Evolutionary conservation across 345 rosid genomes (phyloP).

Genomic region (Dimocarpus longan): DNA sequence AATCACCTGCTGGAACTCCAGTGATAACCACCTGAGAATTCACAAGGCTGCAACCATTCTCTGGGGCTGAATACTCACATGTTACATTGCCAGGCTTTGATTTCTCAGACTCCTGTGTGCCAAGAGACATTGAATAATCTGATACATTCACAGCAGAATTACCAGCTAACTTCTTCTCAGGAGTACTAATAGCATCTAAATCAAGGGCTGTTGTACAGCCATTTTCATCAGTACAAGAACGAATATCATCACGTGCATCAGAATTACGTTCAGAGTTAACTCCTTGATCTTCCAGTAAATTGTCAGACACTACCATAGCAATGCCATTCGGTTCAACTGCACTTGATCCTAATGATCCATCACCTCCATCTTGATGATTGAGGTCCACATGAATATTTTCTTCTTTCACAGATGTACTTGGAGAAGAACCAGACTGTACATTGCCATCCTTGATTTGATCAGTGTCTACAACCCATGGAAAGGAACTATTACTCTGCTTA

Average conservation of each 20-base stretch:
- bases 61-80: conserved; percentile 44
- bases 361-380: conserved; percentile 38
- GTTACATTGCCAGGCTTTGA: conserved; percentile 37
- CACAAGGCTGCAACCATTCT: conserved; percentile 36
- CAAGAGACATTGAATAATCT: conserved; percentile 36
- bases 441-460: conserved; percentile 36
- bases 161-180: conserved; percentile 37
- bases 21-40: conserved; percentile 32
- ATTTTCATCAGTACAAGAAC: conserved; percentile 37
- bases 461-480: conserved; percentile 27
- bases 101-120: conserved; percentile 32
- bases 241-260: conserved; percentile 35
- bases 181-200: conserved; percentile 37
- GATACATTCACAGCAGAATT: conserved; percentile 42
- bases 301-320: conserved; percentile 34
- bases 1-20: conserved; percentile 39
- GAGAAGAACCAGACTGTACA: conserved; percentile 33
- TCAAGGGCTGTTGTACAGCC: conserved; percentile 35
- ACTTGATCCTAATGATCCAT: conserved; percentile 33
- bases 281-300: conserved; percentile 34
- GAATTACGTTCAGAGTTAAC: conserved; percentile 34
- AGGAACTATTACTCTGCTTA: conserved; percentile 40
- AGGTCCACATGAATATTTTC: conserved; percentile 27
- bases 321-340: conserved; percentile 22
- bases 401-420: conserved; percentile 38